phyloP scores from a whole-genome alignment of 805 yeast species.

The Candida ascalaphidarum region DNA sequence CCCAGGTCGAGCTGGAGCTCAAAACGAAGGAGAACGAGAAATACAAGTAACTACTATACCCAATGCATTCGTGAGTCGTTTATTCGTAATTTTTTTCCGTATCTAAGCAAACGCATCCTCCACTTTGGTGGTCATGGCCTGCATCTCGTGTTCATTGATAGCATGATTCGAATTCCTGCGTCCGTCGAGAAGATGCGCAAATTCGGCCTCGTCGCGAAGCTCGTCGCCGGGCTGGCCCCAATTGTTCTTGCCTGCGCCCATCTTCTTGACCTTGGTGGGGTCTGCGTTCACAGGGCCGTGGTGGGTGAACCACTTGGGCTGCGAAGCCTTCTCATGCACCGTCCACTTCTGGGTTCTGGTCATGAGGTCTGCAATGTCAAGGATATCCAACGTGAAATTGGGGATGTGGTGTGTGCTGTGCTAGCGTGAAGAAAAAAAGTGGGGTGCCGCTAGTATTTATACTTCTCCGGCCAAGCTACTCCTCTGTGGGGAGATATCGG shows the following conservation, averaged over 20 bases:
- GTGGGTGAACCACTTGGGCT: constrained; percentile 72
- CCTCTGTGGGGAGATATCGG: no score
- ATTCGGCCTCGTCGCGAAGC: constrained; percentile 48
- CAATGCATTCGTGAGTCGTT: no score
- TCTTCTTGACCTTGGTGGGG: constrained; percentile 72
- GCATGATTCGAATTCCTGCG: constrained; percentile 35
- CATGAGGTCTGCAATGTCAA: constrained; percentile 37
- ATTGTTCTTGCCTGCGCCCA: constrained; percentile 79
- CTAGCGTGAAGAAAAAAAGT: no score
- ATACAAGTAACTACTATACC: neutral
- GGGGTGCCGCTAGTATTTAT: no score
- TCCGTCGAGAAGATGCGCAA: no score
- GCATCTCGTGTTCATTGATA: constrained; percentile 20
- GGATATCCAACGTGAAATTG: no score
- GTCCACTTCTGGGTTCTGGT: constrained; percentile 78
- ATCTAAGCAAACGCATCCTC: constrained; percentile 3
- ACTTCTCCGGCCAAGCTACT: no score
- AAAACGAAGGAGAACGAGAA: constrained; percentile 10
- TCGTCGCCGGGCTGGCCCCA: constrained; percentile 88
- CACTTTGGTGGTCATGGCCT: constrained; percentile 12
- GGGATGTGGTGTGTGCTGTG: no score
- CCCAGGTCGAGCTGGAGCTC: constrained; percentile 33
- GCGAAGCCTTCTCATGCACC: constrained; percentile 48
- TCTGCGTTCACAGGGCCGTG: constrained; percentile 59
- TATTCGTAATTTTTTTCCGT: neutral